phyloP scores from a whole-genome alignment of 345 rosid genomes.

The Aegle marmelos region DNA sequence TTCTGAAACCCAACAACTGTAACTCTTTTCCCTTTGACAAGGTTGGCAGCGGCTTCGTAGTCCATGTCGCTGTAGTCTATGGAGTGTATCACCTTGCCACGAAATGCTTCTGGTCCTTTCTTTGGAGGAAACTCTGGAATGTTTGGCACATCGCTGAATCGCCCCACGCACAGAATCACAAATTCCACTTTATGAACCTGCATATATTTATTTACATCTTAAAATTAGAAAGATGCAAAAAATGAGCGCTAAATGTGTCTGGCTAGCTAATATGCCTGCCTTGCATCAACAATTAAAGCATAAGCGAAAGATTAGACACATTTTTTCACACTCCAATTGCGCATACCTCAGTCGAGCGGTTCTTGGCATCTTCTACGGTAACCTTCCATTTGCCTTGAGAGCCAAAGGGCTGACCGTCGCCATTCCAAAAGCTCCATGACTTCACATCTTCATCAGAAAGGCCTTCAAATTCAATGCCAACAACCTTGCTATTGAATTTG shows the following conservation, averaged over 20 bases:
- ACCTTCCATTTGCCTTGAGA: conserved; percentile 38
- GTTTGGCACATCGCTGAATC: conserved; percentile 34
- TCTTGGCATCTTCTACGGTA: conserved; percentile 12
- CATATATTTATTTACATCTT: not conserved
- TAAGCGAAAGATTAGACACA: not conserved
- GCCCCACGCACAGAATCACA: conserved; percentile 36
- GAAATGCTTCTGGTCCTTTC: conserved; percentile 44
- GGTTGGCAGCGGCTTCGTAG: not conserved
- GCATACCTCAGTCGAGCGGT: conserved; percentile 15
- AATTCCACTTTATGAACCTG: conserved; percentile 35
- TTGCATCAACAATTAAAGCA: not conserved
- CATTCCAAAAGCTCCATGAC: conserved; percentile 33
- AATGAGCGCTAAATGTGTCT: not conserved
- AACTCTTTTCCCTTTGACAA: conserved; percentile 32
- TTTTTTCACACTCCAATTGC: not conserved
- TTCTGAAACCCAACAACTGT: conserved; percentile 43
- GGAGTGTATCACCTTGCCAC: conserved; percentile 45
- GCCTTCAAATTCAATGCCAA: conserved; percentile 22
- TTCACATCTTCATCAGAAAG: conserved; percentile 16
- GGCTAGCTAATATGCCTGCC: not conserved
- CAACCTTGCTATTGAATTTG: conserved; percentile 32
- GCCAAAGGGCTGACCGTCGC: conserved; percentile 26
- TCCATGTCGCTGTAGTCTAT: conserved; percentile 36
- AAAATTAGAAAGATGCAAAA: too few species aligned
- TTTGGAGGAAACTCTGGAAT: conserved; percentile 35